These are phyloP conservation scores for Hymenoscyphus albidus DNA, from an alignment of 2,329 filamentous ascomycete species.

Conservation along the genomic window DNA sequence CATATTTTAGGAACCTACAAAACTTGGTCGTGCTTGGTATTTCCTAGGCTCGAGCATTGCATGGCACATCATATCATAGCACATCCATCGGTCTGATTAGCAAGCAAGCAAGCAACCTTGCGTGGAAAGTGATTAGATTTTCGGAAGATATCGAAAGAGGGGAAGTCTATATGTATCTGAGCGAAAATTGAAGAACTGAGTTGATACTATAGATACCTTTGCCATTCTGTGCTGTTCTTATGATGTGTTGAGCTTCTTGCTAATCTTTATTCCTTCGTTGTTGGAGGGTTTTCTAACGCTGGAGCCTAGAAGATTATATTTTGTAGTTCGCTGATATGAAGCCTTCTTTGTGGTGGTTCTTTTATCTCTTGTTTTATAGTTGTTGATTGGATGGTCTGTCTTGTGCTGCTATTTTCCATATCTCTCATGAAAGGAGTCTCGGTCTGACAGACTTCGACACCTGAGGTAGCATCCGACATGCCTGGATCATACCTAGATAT, in stretches of 20 bases:
- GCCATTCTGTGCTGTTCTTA: not conserved
- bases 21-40: not conserved
- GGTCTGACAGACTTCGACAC: too few relatives aligned
- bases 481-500: too few relatives aligned
- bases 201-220: not conserved
- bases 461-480: too few relatives aligned
- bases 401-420: too few relatives aligned
- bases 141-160: not conserved
- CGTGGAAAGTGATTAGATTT: not conserved
- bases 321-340: too few relatives aligned
- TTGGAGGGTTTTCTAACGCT: too few relatives aligned
- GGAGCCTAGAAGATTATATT: too few relatives aligned
- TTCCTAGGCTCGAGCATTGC: conserved; percentile 1
- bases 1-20: not conserved
- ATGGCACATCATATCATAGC: too few relatives aligned
- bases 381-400: too few relatives aligned
- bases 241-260: not conserved
- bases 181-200: not conserved
- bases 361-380: too few relatives aligned
- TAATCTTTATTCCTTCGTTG: not conserved
- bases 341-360: too few relatives aligned
- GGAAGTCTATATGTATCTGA: not conserved
- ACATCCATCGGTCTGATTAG: not conserved
- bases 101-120: not conserved
- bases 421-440: too few relatives aligned